Base-by-base conservation (phyloP, 148 eudicot genomes). In the Fagopyrum esculentum region DNA sequence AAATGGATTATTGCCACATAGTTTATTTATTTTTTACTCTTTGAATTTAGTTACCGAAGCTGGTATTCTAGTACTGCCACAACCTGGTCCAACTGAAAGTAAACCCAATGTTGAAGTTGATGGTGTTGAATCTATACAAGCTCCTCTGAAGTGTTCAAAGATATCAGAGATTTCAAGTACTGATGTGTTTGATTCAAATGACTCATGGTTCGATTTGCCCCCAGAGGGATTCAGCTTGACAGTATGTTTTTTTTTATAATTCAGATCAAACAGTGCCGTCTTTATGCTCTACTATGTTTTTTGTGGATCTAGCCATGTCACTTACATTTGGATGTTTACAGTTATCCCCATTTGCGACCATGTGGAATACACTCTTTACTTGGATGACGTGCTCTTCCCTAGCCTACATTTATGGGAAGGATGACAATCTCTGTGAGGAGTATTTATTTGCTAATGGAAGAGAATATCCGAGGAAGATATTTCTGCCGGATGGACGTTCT, bases 391-490 rank as follows among this genome's bases (percentile, higher is more conserved):
- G 93, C 56, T 95, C 97, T 77, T 90, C 97, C 66, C 73, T 92
- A 83, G 97, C 99, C 35, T 95, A 86, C 81, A 88, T 92, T 73
- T 95, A 92, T 83, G 99, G 99, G 54, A 88, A 83, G 61, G 96
- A 86, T 76, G 97, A 89, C 71, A 86, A 87, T 78, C 81, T 45
- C 61, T 89, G 85, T 79, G 97, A 85, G 78, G 97, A 95, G 29
- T 92, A 87, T 82, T 74, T 83, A 74, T 85, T 70, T 50, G 75
- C 84, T 51, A 90, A 85, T 85, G 99, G 99, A 82, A 89, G 89
- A 81, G 99, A 92, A 73, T 95, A 92, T 78, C 97, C 96, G 6
- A 76, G 66, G 68, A 90, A 81, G 86, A 77, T 81, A 46, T 82
- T 86, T 60, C 77, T 82, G 77, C 75, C 86, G 26, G 98, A 90